phyloP scores from a whole-genome alignment of 257 asterid genomes.

The Penstemon barbatus region DNA sequence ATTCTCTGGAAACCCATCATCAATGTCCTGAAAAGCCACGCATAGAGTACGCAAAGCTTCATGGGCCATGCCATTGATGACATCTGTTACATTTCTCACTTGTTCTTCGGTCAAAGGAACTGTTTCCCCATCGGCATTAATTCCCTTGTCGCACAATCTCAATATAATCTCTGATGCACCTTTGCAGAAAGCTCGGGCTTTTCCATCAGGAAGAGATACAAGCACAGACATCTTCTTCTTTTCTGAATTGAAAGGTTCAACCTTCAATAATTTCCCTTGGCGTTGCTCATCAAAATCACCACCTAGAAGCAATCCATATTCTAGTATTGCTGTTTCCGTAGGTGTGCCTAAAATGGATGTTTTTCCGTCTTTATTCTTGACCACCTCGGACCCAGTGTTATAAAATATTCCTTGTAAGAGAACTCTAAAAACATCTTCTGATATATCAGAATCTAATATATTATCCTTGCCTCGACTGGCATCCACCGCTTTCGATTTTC shows the following conservation, averaged over 20 bases:
- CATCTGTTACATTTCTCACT: slow-evolving; percentile 39
- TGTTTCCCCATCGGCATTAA: slow-evolving; percentile 61
- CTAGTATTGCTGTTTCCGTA: slow-evolving; percentile 85
- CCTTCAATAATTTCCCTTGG: slow-evolving; percentile 57
- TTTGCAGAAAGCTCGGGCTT: slow-evolving; percentile 75
- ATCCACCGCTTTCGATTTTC: slow-evolving; percentile 48
- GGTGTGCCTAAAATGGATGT: slow-evolving; percentile 78
- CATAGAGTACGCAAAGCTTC: slow-evolving; percentile 92
- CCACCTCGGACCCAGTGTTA: slow-evolving; percentile 89
- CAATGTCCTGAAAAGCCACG: slow-evolving; percentile 79
- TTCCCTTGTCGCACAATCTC: slow-evolving; percentile 55
- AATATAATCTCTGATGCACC: slow-evolving; percentile 96
- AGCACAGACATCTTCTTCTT: slow-evolving; percentile 94
- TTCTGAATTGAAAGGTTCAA: slow-evolving; percentile 93
- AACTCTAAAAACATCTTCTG: slow-evolving; percentile 47
- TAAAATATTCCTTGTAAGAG: slow-evolving; percentile 79
- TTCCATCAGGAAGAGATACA: slow-evolving; percentile 71
- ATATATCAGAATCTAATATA: slow-evolving; percentile 37
- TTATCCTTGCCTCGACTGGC: slow-evolving; percentile 34
- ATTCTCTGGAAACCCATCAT: slow-evolving; percentile 37
- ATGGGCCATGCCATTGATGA: slow-evolving; percentile 67
- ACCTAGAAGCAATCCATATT: slow-evolving; percentile 75
- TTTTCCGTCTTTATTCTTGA: slow-evolving; percentile 67
- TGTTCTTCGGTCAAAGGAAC: slow-evolving; percentile 65
- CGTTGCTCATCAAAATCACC: slow-evolving; percentile 79